Evolutionary conservation across 768 basidiomycete species (phyloP).

Genomic region (Dioszegia aurantiaca): DNA sequence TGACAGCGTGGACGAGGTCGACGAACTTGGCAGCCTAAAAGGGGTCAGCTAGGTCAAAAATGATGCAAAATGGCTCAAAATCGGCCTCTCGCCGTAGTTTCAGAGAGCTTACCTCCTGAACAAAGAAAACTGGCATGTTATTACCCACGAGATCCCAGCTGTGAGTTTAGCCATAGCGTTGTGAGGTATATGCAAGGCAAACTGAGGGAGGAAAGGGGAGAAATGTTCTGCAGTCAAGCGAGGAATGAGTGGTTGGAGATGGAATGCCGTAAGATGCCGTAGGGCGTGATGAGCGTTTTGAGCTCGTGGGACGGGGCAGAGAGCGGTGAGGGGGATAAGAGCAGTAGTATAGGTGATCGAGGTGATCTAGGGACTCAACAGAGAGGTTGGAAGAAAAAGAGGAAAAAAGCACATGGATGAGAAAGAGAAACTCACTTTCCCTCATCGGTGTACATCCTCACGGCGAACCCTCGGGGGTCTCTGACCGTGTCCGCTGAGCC

Average conservation of each 20-base stretch:
- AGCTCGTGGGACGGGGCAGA: too few species aligned
- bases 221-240: too few species aligned
- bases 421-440: constrained; percentile 66
- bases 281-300: too few species aligned
- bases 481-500: constrained; percentile 74
- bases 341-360: too few species aligned
- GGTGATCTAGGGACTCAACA: too few species aligned
- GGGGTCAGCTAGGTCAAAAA: too few species aligned
- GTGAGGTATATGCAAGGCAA: neutral
- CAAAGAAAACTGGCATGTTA: constrained; percentile 53
- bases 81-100: neutral
- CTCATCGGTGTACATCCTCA: constrained; percentile 76
- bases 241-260: too few species aligned
- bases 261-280: too few species aligned
- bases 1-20: constrained; percentile 80
- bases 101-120: constrained; percentile 38
- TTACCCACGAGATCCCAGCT: constrained; percentile 26
- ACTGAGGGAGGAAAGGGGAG: neutral
- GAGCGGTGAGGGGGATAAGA: too few species aligned
- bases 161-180: neutral
- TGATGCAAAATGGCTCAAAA: too few species aligned
- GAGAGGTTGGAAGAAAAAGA: neutral
- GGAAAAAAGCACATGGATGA: neutral
- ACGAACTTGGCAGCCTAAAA: constrained; percentile 66
- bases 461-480: constrained; percentile 83